Evolutionary conservation across 1,284 basidiomycete genomes (phyloP).

Genomic region (Malassezia psittaci): DNA sequence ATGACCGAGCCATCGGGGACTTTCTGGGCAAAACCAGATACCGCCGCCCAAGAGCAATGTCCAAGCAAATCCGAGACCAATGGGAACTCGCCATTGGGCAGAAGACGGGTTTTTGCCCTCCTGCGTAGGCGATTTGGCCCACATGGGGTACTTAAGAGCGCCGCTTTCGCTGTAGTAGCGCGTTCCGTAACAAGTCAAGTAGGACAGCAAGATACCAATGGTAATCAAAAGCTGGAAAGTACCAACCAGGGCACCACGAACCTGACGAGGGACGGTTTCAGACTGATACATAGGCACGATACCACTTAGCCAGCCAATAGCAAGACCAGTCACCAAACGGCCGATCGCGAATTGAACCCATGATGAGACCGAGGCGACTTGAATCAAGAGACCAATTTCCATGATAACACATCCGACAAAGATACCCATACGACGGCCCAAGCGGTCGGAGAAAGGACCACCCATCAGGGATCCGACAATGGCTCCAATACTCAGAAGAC

Average conservation of each 20-base stretch:
- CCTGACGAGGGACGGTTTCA: constrained; percentile 64
- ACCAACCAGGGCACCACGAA: constrained; percentile 63
- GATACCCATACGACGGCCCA: constrained; percentile 66
- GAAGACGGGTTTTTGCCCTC: constrained; percentile 1
- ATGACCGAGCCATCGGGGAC: constrained; percentile 58
- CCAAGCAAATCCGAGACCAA: constrained; percentile 64
- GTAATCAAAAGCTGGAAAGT: constrained; percentile 54
- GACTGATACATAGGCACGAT: constrained; percentile 68
- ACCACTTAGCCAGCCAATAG: constrained; percentile 53
- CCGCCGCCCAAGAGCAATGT: constrained; percentile 59
- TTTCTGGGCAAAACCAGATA: constrained; percentile 67
- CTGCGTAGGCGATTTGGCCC: not conserved
- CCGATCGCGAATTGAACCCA: constrained; percentile 55
- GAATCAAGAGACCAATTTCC: constrained; percentile 60
- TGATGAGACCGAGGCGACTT: constrained; percentile 40
- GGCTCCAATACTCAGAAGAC: constrained; percentile 53
- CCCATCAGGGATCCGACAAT: constrained; percentile 44
- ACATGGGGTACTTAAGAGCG: not conserved
- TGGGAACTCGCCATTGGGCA: constrained; percentile 60
- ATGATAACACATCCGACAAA: constrained; percentile 59
- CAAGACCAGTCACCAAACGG: constrained; percentile 56
- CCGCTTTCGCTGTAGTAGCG: constrained; percentile 17
- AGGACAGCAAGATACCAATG: constrained; percentile 62
- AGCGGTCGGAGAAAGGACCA: constrained; percentile 54
- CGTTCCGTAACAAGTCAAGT: constrained; percentile 49